Evolutionary conservation across 2,329 filamentous ascomycete species (phyloP), one percentile per base, ranked within the genome.

Genomic region (Talaromyces verruculosus): DNA sequence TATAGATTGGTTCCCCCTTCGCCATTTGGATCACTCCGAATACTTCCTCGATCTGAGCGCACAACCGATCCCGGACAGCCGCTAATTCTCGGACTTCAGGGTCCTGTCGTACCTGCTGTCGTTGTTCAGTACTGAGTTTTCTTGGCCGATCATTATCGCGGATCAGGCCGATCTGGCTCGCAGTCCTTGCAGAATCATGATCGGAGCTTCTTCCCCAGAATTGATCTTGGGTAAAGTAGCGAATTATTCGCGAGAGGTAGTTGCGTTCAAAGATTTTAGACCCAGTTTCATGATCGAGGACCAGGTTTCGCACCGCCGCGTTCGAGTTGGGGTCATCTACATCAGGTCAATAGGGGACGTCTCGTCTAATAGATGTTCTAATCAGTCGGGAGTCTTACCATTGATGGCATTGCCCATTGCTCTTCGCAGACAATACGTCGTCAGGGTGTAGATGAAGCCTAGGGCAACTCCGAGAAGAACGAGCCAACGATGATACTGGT

Each of bases 241-340:
- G 17, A 39, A 62, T 62, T 1, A 2, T 22, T 7, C 19, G 28
- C 8, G n/a, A 63, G 49, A 55, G 2, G 19, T 63, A 63, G 28
- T 63, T 63, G 0, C 5, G 7, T 63, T 63, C 19, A 7, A 63
- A 63, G 47, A 63, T 63, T 3, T 43, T 22, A 55, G 33, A 63
- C 22, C 15, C 8, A 22, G 51, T 63, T 5, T 1, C 19, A 43
- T 63, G 33, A 43, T 63, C 22, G 5, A 63, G 47, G 22, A 63
- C 22, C 17, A 63, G n/a, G 15, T 63, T 63, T 33, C 22, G 22
- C 8, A 63, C 35, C 22, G 15, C 17, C 5, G 19, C 22, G 19
- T 57, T 63, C 8, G 13, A 63, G 35, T 57, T 45, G 1, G 43
- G 35, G 15, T 63, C 19, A 63, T 63, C 35, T 63, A 35, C 13